Percentiles rank a stretch among this genome's conserved stretches.
phyloP scores from a whole-genome alignment of 2,329 filamentous ascomycete genomes.

The Podosphaera leucotricha region DNA sequence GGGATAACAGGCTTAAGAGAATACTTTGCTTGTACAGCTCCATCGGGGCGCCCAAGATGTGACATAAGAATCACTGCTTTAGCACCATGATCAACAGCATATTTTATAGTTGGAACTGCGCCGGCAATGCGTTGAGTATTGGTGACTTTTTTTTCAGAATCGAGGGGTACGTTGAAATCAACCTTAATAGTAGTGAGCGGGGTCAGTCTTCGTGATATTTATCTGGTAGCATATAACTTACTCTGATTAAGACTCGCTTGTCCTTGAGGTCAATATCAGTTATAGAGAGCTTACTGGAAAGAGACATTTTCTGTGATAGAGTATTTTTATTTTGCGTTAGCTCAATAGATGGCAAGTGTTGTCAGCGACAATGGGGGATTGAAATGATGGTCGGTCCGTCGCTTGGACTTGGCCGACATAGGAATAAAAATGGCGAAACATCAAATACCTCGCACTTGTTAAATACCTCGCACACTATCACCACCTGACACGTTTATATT shows the following conservation, averaged over 20 bases:
- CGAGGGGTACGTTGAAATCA: constrained; percentile 98
- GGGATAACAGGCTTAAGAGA: constrained; percentile 77
- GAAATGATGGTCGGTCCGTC: neutral
- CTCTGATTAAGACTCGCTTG: constrained; percentile 94
- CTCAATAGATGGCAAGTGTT: neutral
- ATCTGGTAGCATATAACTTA: constrained; percentile 25
- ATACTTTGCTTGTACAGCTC: constrained; percentile 77
- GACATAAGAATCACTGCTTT: constrained; percentile 95
- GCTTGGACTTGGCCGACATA: neutral
- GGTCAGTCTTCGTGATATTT: neutral
- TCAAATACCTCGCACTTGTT: too few species aligned
- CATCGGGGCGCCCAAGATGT: constrained; percentile 87
- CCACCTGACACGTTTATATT: too few species aligned
- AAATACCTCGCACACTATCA: too few species aligned
- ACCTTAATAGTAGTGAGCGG: constrained; percentile 31
- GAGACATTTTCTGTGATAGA: constrained; percentile 52
- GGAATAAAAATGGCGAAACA: neutral
- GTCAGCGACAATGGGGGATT: neutral
- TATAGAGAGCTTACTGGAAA: constrained; percentile 95
- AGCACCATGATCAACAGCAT: constrained; percentile 71
- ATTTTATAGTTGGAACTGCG: constrained; percentile 84
- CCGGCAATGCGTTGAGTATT: constrained; percentile 98
- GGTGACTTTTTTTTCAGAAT: constrained; percentile 78
- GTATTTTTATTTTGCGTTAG: neutral
- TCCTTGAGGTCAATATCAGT: constrained; percentile 89